phyloP scores from a whole-genome alignment of 441 rosid species.

The Mallotus japonicus region DNA sequence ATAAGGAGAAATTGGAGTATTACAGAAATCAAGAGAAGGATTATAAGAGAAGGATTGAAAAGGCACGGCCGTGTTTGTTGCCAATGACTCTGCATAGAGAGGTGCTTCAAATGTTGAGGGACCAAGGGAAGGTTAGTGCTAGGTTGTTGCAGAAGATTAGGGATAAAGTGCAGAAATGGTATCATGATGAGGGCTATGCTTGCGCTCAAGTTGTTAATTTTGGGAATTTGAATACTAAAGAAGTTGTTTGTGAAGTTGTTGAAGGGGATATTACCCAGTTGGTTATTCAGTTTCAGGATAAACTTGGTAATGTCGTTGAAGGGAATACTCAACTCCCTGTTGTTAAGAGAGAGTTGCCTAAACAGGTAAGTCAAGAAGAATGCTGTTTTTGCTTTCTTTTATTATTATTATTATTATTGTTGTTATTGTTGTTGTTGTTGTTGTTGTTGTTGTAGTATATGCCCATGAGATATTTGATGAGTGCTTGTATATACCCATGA shows the following conservation, averaged over 20 bases:
- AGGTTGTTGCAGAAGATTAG: conserved; percentile 88
- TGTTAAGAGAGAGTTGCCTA: conserved; percentile 82
- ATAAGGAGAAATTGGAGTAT: conserved; percentile 86
- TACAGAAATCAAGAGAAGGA: conserved; percentile 81
- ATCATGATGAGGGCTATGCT: conserved; percentile 89
- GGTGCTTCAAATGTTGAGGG: conserved; percentile 67
- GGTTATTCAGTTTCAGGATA: conserved; percentile 78
- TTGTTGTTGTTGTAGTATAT: no score
- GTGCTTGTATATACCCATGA: background rate
- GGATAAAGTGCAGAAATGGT: conserved; percentile 94
- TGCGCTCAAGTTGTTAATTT: conserved; percentile 98
- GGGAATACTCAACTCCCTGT: conserved; percentile 87
- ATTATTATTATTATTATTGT: no score
- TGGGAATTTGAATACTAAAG: conserved; percentile 85
- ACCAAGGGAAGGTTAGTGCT: conserved; percentile 81
- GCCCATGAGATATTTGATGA: background rate
- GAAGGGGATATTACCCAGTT: conserved; percentile 95
- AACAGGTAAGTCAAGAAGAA: conserved; percentile 45
- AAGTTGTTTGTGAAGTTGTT: conserved; percentile 88
- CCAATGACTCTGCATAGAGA: conserved; percentile 53
- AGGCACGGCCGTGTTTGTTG: conserved; percentile 78
- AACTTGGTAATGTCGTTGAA: conserved; percentile 94
- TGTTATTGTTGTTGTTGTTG: no score
- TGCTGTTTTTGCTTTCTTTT: no score
- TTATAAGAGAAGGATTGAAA: conserved; percentile 72